Percentiles rank a stretch among this genome's conserved stretches.
Conservation (phyloP, 2,329 filamentous ascomycete species). For the Elsinoe arachidis region DNA sequence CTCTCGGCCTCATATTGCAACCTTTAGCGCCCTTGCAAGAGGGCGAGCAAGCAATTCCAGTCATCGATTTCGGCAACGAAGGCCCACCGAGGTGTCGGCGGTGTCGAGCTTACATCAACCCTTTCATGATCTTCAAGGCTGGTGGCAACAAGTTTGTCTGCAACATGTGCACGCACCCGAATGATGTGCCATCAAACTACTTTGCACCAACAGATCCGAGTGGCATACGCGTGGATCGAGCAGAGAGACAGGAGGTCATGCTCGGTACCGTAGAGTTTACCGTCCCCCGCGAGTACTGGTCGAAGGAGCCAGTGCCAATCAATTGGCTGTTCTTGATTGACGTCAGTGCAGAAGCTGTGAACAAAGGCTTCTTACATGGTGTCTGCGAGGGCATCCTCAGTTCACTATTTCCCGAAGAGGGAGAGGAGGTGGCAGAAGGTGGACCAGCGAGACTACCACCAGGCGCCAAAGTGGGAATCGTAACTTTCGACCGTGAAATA, state of each 20-base stretch:
- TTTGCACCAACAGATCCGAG: slow-evolving; percentile 84
- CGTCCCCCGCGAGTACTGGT: slow-evolving; percentile 98
- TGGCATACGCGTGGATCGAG: slow-evolving; percentile 76
- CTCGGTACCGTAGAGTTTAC: slow-evolving; percentile 91
- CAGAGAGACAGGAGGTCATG: slow-evolving; percentile 80
- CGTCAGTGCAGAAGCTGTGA: slow-evolving; percentile 82
- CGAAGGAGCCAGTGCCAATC: slow-evolving; percentile 80
- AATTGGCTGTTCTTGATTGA: slow-evolving; percentile 89
- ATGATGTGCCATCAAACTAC: slow-evolving; percentile 86
- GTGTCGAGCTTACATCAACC: slow-evolving; percentile 95
- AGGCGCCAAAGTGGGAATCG: slow-evolving; percentile 83
- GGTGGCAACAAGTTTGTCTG: slow-evolving; percentile 96
- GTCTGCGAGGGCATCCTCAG: slow-evolving; percentile 82
- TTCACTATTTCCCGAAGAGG: slow-evolving; percentile 66
- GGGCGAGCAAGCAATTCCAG: slow-evolving; percentile 78
- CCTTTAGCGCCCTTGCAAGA: slow-evolving; percentile 74
- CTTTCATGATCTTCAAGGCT: slow-evolving; percentile 94
- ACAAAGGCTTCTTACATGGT: slow-evolving; percentile 81
- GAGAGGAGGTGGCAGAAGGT: slow-evolving; percentile 46
- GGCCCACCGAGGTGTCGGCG: slow-evolving; percentile 86
- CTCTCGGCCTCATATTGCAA: slow-evolving; percentile 80
- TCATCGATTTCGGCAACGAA: slow-evolving; percentile 86
- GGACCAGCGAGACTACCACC: slow-evolving; percentile 49
- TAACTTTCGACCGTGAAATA: slow-evolving; percentile 92
- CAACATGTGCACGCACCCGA: slow-evolving; percentile 96